These are phyloP conservation scores for Aureobasidium subglaciale DNA, from an alignment of 2,329 filamentous ascomycete species.

Conservation along the genomic window DNA sequence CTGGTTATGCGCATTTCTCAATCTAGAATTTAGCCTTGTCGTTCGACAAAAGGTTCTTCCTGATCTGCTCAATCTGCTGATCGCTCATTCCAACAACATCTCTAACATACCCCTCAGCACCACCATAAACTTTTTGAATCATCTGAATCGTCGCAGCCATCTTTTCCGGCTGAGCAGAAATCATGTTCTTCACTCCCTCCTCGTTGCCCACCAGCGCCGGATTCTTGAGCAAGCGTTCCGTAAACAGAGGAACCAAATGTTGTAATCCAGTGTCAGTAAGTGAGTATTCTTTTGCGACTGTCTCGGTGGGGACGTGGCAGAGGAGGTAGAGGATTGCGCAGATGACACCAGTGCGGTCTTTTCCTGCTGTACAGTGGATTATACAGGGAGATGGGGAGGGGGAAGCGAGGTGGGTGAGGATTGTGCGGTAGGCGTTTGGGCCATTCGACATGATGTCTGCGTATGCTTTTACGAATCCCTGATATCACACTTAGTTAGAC, in stretches of 20 bases:
- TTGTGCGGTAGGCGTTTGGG: slow-evolving; percentile 48
- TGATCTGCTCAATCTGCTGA: slow-evolving; percentile 48
- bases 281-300: slow-evolving; percentile 61
- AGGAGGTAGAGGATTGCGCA: slow-evolving; percentile 59
- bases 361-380: slow-evolving; percentile 69
- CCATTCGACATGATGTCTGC: slow-evolving; percentile 51
- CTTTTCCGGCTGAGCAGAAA: slow-evolving; percentile 40
- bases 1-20: too few relatives aligned
- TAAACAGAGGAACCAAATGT: slow-evolving; percentile 38
- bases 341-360: slow-evolving; percentile 68
- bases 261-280: slow-evolving; percentile 57
- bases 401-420: slow-evolving; percentile 53
- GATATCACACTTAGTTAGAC: background rate
- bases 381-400: slow-evolving; percentile 41
- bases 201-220: slow-evolving; percentile 43
- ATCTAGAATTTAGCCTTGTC: background rate
- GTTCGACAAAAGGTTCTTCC: slow-evolving; percentile 37
- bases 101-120: slow-evolving; percentile 56
- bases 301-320: slow-evolving; percentile 52
- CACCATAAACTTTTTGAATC: slow-evolving; percentile 54
- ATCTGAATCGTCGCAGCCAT: slow-evolving; percentile 47
- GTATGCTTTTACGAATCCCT: slow-evolving; percentile 59
- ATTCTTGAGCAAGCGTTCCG: slow-evolving; percentile 45
- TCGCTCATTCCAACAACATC: slow-evolving; percentile 51
- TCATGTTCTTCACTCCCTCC: slow-evolving; percentile 39